Percentiles rank a stretch among this genome's conserved stretches.
Evolutionary conservation across 129 eudicot genomes (phyloP).

Genomic region (Tagetes patula): DNA sequence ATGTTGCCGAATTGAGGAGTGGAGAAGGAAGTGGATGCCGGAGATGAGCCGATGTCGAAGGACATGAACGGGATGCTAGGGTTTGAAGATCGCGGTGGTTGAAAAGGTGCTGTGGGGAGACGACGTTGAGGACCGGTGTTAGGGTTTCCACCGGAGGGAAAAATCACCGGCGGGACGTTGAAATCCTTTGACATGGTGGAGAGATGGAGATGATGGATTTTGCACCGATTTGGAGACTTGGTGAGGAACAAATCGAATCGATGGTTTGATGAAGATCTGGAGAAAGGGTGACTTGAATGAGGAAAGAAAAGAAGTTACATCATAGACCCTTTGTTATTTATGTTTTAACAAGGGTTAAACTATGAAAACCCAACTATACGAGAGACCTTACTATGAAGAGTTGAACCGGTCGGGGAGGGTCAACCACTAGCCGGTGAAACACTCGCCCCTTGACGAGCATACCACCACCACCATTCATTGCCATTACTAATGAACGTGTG

Average conservation of each 20-base stretch:
- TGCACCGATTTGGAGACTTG: not conserved
- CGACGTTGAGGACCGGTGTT: conserved; percentile 50
- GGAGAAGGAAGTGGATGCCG: conserved; percentile 61
- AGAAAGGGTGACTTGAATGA: too few relatives aligned
- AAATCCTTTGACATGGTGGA: conserved; percentile 55
- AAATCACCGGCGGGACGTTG: conserved; percentile 79
- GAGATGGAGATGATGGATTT: not conserved
- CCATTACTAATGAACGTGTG: too few relatives aligned
- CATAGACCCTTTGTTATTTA: too few relatives aligned
- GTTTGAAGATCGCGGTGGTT: conserved; percentile 60
- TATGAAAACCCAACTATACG: too few relatives aligned
- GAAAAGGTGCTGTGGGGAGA: conserved; percentile 73
- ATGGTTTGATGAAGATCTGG: not conserved
- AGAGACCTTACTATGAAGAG: too few relatives aligned
- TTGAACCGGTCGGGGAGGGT: too few relatives aligned
- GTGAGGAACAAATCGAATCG: not conserved
- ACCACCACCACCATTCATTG: too few relatives aligned
- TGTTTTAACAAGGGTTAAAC: too few relatives aligned
- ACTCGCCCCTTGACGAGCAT: too few relatives aligned
- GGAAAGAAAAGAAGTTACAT: too few relatives aligned
- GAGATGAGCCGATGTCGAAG: conserved; percentile 65
- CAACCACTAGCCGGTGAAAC: too few relatives aligned
- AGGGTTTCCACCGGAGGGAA: conserved; percentile 79
- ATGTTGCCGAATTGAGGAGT: conserved; percentile 51
- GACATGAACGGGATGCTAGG: conserved; percentile 74